Conservation (phyloP, 129 eudicot genomes). For the Calendula officinalis region DNA sequence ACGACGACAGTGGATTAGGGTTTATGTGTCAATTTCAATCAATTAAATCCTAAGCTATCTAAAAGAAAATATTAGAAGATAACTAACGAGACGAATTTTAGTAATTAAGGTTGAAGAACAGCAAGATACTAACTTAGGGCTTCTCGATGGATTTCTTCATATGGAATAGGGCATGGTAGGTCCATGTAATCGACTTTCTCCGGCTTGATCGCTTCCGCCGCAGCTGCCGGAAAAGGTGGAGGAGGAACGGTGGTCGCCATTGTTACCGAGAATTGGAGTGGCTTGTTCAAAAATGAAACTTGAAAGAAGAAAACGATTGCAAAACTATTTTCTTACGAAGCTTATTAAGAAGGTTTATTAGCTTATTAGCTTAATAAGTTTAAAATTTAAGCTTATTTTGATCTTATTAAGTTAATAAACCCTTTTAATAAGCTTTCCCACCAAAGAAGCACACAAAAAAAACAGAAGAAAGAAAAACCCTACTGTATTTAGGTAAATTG, state of each 20-base stretch:
- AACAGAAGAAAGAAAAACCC: too few species aligned
- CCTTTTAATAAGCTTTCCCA: too few species aligned
- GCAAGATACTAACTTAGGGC: slow-evolving; percentile 54
- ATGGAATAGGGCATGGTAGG: slow-evolving; percentile 81
- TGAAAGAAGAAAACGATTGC: background rate
- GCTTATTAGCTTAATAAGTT: too few species aligned
- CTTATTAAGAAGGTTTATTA: too few species aligned
- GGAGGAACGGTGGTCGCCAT: slow-evolving; percentile 65
- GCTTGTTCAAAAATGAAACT: background rate
- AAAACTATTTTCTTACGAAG: background rate
- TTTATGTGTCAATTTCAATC: slow-evolving; percentile 2
- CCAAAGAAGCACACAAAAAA: too few species aligned
- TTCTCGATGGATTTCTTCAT: slow-evolving; percentile 90
- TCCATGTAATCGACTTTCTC: slow-evolving; percentile 63
- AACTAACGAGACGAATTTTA: background rate
- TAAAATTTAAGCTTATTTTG: too few species aligned
- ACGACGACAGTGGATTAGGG: slow-evolving; percentile 2
- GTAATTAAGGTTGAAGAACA: slow-evolving; percentile 17
- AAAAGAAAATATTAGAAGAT: background rate
- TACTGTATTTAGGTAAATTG: too few species aligned
- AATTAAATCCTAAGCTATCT: background rate
- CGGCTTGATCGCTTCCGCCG: slow-evolving; percentile 36
- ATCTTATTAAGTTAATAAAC: too few species aligned
- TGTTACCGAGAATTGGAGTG: slow-evolving; percentile 3
- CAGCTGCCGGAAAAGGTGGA: slow-evolving; percentile 34